These are phyloP conservation scores for Leishmania braziliensis DNA, from an alignment of 208 protist species.

Conservation along the genomic window DNA sequence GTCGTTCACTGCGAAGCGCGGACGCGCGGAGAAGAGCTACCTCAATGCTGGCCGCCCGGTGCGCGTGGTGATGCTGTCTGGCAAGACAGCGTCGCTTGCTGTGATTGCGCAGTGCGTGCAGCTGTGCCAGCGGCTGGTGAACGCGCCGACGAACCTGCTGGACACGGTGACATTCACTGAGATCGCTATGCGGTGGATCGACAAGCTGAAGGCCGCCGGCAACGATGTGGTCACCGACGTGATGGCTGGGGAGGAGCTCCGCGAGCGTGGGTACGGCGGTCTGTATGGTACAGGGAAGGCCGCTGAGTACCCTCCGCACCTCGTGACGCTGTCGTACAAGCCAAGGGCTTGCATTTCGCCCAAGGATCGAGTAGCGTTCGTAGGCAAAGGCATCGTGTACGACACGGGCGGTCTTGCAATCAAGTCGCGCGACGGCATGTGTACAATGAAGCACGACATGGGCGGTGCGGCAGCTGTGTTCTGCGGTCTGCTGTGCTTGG, in stretches of 20 bases:
- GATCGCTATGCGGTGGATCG: constrained; percentile 54
- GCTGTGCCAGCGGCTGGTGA: constrained; percentile 83
- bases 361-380: constrained; percentile 72
- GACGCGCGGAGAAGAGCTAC: constrained; percentile 48
- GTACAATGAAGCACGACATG: constrained; percentile 93
- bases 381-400: constrained; percentile 94
- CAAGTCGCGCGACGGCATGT: constrained; percentile 82
- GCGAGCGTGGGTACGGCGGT: constrained; percentile 81
- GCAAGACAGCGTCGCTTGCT: constrained; percentile 22
- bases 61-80: constrained; percentile 48
- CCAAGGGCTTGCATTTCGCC: constrained; percentile 49
- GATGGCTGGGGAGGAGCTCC: constrained; percentile 79
- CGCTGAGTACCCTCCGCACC: constrained; percentile 79
- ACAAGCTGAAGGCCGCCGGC: constrained; percentile 39
- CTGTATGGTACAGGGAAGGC: constrained; percentile 86
- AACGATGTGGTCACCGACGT: constrained; percentile 43
- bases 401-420: constrained; percentile 91
- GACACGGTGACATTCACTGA: constrained; percentile 85
- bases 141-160: constrained; percentile 83
- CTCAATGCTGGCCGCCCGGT: constrained; percentile 33
- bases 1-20: constrained; percentile 74
- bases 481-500: constrained; percentile 70
- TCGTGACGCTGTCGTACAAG: constrained; percentile 84
- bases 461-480: constrained; percentile 88
- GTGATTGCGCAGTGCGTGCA: constrained; percentile 55